A percentile compares a stretch with the other conserved stretches of the same genome.
Conservation (phyloP, 495 filamentous ascomycete species). For the Aspergillus cristatus region DNA sequence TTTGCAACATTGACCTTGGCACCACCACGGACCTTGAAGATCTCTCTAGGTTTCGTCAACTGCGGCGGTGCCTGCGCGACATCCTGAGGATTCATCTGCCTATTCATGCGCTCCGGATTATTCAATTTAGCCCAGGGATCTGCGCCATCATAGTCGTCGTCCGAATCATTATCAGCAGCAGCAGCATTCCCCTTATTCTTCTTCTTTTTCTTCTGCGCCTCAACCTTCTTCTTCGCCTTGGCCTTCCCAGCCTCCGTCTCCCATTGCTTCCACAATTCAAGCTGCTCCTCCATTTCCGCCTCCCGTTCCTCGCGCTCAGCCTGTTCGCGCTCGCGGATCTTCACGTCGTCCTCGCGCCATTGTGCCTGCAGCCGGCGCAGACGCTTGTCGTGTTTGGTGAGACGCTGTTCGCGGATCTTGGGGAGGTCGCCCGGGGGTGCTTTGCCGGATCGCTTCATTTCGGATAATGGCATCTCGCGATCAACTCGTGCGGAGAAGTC, state of each 20-base stretch:
- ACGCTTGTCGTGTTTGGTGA: slow-evolving; percentile 74
- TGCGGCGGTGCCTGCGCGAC: slow-evolving; percentile 74
- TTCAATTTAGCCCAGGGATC: slow-evolving; percentile 78
- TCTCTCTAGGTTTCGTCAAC: slow-evolving; percentile 56
- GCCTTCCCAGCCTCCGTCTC: slow-evolving; percentile 36
- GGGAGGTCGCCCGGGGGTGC: slow-evolving; percentile 15
- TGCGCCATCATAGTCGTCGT: slow-evolving; percentile 32
- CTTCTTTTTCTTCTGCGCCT: slow-evolving; percentile 30
- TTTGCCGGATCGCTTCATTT: slow-evolving; percentile 37
- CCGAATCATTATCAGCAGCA: slow-evolving; percentile 50
- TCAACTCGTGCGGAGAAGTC: slow-evolving; percentile 83
- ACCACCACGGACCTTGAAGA: slow-evolving; percentile 58
- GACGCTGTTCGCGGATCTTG: slow-evolving; percentile 45
- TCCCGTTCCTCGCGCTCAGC: slow-evolving; percentile 54
- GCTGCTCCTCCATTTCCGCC: slow-evolving; percentile 39
- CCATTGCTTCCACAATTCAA: slow-evolving; percentile 41
- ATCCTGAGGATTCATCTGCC: slow-evolving; percentile 55
- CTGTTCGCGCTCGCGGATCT: slow-evolving; percentile 54
- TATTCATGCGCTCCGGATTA: slow-evolving; percentile 46
- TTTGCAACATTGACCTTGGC: slow-evolving; percentile 63
- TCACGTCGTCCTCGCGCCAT: slow-evolving; percentile 70
- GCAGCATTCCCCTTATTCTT: slow-evolving; percentile 25
- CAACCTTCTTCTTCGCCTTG: slow-evolving; percentile 50
- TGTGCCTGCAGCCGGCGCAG: slow-evolving; percentile 71
- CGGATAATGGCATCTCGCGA: slow-evolving; percentile 66